These are phyloP conservation scores for Saksenaea vasiformis DNA, from an alignment of 371 early-diverging fungal species.

Conservation along the genomic window DNA sequence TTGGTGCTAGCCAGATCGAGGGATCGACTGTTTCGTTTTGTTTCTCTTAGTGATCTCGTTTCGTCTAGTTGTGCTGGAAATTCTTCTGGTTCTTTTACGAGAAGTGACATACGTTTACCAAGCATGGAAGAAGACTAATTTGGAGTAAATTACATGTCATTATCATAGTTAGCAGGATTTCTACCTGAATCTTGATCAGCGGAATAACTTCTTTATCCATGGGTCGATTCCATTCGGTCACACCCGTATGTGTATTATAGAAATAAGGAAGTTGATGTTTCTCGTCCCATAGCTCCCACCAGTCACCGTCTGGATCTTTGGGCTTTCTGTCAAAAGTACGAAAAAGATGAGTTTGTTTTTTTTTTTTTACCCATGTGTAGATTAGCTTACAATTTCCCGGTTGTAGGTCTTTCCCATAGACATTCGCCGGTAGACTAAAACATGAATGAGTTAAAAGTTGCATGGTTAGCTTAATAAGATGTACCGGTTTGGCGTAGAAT, in stretches of 20 bases:
- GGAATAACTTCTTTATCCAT: slow-evolving; percentile 73
- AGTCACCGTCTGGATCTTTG: slow-evolving; percentile 73
- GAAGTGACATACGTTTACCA: slow-evolving; percentile 17
- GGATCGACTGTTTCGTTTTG: slow-evolving; percentile 39
- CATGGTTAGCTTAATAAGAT: slow-evolving; percentile 6
- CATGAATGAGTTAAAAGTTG: slow-evolving; percentile 17
- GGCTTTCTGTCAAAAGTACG: slow-evolving; percentile 25
- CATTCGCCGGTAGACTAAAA: slow-evolving; percentile 62
- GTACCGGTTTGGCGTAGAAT: slow-evolving; percentile 83
- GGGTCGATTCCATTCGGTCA: slow-evolving; percentile 89
- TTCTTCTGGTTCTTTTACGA: slow-evolving; percentile 13
- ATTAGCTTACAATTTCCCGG: slow-evolving; percentile 49
- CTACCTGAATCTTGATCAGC: slow-evolving; percentile 68
- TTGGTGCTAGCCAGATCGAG: slow-evolving; percentile 29
- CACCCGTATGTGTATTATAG: slow-evolving; percentile 81
- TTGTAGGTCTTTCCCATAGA: slow-evolving; percentile 51
- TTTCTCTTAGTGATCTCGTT: slow-evolving; percentile 1
- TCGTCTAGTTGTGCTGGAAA: slow-evolving; percentile 8
- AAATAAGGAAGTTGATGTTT: slow-evolving; percentile 81
- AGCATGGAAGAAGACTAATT: slow-evolving; percentile 15
- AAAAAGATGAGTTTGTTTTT: background rate
- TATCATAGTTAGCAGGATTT: background rate
- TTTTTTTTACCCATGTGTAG: background rate
- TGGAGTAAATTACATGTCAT: background rate
- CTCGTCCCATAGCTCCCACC: slow-evolving; percentile 95